These are phyloP conservation scores for Fusarium nisikadoi DNA, from an alignment of 2,329 filamentous ascomycete genomes.

Conservation along the genomic window DNA sequence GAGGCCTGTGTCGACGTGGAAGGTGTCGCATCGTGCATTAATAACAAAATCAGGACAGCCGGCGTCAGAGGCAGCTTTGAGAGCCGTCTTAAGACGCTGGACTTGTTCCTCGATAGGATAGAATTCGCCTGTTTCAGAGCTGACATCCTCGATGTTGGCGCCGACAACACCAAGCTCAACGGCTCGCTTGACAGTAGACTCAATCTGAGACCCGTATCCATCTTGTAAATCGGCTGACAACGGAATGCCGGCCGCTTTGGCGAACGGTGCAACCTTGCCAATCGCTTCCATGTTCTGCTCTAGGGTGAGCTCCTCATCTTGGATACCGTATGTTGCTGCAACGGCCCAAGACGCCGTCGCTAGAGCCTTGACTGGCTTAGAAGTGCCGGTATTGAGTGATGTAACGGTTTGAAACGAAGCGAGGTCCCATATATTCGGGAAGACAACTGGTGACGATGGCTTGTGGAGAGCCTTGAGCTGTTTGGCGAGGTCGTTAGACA, in stretches of 20 bases:
- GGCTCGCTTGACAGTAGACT: conserved; percentile 55
- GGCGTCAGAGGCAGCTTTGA: conserved; percentile 55
- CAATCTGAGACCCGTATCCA: conserved; percentile 63
- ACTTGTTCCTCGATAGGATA: conserved; percentile 58
- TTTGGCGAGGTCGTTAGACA: conserved; percentile 49
- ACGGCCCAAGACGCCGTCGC: conserved; percentile 64
- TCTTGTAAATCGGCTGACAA: conserved; percentile 70
- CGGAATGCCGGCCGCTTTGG: conserved; percentile 55
- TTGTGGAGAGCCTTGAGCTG: conserved; percentile 58
- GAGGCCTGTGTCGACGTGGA: conserved; percentile 49
- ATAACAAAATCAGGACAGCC: conserved; percentile 66
- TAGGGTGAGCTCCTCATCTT: conserved; percentile 61
- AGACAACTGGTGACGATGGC: conserved; percentile 61
- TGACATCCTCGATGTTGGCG: conserved; percentile 68
- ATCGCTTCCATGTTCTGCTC: conserved; percentile 62
- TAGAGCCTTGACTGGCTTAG: conserved; percentile 54
- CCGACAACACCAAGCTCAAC: conserved; percentile 65
- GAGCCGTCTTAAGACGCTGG: conserved; percentile 55
- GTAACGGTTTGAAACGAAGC: conserved; percentile 59
- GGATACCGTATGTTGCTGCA: conserved; percentile 56
- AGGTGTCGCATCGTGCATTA: conserved; percentile 68
- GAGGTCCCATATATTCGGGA: conserved; percentile 67
- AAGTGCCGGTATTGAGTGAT: conserved; percentile 51
- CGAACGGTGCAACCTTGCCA: conserved; percentile 56
- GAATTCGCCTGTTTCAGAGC: conserved; percentile 49